Evolutionary conservation across 306 rosid genomes (phyloP).

Genomic region (Amphicarpaea edgeworthii): DNA sequence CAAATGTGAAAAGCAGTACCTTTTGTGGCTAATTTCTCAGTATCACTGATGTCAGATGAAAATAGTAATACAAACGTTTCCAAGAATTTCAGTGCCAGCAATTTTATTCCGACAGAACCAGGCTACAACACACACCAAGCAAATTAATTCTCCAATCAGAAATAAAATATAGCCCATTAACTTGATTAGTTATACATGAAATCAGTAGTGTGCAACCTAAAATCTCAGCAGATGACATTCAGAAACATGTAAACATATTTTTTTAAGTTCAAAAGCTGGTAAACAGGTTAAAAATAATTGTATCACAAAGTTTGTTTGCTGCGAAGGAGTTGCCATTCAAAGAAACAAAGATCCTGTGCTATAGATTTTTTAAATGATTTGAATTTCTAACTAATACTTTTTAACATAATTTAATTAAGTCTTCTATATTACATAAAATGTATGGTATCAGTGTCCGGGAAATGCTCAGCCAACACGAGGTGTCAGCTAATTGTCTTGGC

Average conservation of each 20-base stretch:
- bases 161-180: conserved; percentile 26
- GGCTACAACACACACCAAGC: conserved; percentile 77
- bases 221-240: conserved; percentile 15
- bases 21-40: conserved; percentile 66
- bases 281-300: not conserved
- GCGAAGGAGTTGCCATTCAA: too few relatives aligned
- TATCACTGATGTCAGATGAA: conserved; percentile 66
- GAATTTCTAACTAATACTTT: too few relatives aligned
- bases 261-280: conserved; percentile 34
- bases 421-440: too few relatives aligned
- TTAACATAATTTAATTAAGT: too few relatives aligned
- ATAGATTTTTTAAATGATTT: too few relatives aligned
- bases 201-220: conserved; percentile 12
- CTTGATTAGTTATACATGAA: not conserved
- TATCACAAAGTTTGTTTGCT: too few relatives aligned
- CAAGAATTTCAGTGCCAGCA: conserved; percentile 90
- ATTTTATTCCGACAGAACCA: conserved; percentile 71
- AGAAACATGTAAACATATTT: not conserved
- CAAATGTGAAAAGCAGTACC: conserved; percentile 63
- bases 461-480: too few relatives aligned
- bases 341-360: too few relatives aligned
- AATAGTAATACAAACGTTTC: conserved; percentile 84
- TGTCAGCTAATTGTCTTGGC: not conserved
- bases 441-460: too few relatives aligned
- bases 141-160: conserved; percentile 53